Evolutionary conservation across 2,329 filamentous ascomycete species (phyloP).

Genomic region (Aureobasidium sp.): DNA sequence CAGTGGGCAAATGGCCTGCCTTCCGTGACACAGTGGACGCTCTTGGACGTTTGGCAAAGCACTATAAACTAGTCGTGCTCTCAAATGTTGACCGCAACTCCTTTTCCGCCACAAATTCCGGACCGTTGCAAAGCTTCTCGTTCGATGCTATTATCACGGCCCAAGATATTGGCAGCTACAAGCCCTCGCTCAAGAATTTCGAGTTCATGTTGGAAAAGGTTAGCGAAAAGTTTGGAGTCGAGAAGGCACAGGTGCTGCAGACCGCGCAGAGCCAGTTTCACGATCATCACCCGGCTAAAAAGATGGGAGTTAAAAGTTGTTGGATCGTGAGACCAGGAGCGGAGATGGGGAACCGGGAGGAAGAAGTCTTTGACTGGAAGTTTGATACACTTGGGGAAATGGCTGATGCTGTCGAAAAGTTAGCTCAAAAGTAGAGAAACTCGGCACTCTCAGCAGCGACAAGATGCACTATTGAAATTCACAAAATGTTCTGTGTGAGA

Average conservation of each 20-base stretch:
- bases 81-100: slow-evolving; percentile 53
- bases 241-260: slow-evolving; percentile 54
- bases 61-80: slow-evolving; percentile 54
- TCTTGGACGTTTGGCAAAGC: slow-evolving; percentile 41
- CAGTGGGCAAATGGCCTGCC: slow-evolving; percentile 48
- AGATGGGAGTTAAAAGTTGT: slow-evolving; percentile 52
- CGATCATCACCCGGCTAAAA: slow-evolving; percentile 60
- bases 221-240: slow-evolving; percentile 48
- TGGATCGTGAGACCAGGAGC: slow-evolving; percentile 56
- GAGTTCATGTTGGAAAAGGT: slow-evolving; percentile 54
- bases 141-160: slow-evolving; percentile 65
- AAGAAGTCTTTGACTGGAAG: slow-evolving; percentile 46
- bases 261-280: slow-evolving; percentile 61
- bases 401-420: slow-evolving; percentile 48
- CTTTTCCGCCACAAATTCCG: slow-evolving; percentile 43
- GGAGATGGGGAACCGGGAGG: slow-evolving; percentile 39
- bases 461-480: neutral
- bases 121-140: slow-evolving; percentile 45
- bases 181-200: slow-evolving; percentile 60
- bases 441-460: neutral
- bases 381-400: slow-evolving; percentile 55
- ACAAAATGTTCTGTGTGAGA: neutral
- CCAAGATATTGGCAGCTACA: slow-evolving; percentile 63
- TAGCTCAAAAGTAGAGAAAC: neutral
- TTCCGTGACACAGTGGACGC: slow-evolving; percentile 53